A percentile compares a stretch with the other conserved stretches of the same genome.
phyloP scores from a whole-genome alignment of 176 grass and related monocot species.

The Oryza rufipogon region DNA sequence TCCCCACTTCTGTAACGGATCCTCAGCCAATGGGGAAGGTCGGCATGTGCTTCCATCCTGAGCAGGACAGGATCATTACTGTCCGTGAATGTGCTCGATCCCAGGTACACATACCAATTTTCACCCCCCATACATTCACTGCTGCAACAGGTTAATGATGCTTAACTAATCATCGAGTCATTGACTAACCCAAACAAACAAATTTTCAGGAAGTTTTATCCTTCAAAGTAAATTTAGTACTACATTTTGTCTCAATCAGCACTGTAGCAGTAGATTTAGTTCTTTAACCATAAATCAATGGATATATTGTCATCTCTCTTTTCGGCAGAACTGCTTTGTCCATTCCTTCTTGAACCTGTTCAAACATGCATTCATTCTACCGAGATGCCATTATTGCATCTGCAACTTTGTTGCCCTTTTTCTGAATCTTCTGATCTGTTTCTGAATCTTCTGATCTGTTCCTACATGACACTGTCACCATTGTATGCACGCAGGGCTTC shows the following conservation, averaged over 20 bases:
- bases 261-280: neutral
- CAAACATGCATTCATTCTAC: neutral
- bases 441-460: neutral
- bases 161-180: neutral
- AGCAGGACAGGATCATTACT: slow-evolving; percentile 84
- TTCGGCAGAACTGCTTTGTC: neutral
- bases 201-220: neutral
- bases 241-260: neutral
- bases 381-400: neutral
- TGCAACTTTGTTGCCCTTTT: neutral
- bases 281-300: neutral
- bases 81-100: slow-evolving; percentile 82
- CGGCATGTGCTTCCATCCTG: slow-evolving; percentile 93
- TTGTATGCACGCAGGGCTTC: slow-evolving; percentile 56
- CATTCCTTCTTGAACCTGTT: neutral
- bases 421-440: neutral
- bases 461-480: slow-evolving; percentile 16
- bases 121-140: neutral
- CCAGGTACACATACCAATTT: slow-evolving; percentile 50
- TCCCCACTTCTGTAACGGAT: slow-evolving; percentile 87
- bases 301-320: neutral
- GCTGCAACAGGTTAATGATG: neutral
- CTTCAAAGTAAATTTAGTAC: neutral
- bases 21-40: slow-evolving; percentile 96
- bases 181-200: neutral